Conservation (phyloP, 352 stramenopile species). For the Pythium aquatile region DNA sequence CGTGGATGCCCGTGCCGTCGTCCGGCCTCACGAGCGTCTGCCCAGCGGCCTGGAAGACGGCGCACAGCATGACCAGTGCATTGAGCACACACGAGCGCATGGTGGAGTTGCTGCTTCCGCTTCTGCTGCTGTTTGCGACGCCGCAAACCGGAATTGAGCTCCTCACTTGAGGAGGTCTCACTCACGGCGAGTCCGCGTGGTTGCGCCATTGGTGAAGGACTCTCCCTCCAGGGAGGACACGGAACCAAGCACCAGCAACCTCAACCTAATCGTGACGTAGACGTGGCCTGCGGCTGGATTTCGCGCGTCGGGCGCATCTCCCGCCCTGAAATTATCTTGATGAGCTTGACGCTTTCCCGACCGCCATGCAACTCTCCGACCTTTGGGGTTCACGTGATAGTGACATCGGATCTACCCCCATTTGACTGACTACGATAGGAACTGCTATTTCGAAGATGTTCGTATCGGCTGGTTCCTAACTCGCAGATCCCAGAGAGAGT, state of each 20-base stretch:
- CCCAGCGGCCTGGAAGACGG: not conserved
- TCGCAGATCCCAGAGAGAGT: constrained; percentile 4
- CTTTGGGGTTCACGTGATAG: not conserved
- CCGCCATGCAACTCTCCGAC: not conserved
- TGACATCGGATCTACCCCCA: not conserved
- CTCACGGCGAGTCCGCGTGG: no score
- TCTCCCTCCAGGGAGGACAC: no score
- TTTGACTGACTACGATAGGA: not conserved
- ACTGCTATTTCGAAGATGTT: not conserved
- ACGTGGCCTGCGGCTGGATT: no score
- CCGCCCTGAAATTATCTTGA: not conserved
- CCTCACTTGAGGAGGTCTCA: not conserved
- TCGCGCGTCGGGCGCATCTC: no score
- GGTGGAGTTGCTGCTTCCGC: not conserved
- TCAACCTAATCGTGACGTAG: no score
- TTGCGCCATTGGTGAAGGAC: no score
- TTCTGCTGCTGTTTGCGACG: not conserved
- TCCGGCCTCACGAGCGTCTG: constrained; percentile 13
- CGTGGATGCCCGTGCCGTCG: constrained; percentile 40
- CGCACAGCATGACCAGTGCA: not conserved
- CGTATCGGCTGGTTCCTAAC: not conserved
- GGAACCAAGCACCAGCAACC: no score
- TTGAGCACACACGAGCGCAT: not conserved
- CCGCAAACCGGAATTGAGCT: not conserved
- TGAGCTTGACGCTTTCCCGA: not conserved